phyloP scores from a whole-genome alignment of 495 filamentous ascomycete species.

The Xylaria sp. region DNA sequence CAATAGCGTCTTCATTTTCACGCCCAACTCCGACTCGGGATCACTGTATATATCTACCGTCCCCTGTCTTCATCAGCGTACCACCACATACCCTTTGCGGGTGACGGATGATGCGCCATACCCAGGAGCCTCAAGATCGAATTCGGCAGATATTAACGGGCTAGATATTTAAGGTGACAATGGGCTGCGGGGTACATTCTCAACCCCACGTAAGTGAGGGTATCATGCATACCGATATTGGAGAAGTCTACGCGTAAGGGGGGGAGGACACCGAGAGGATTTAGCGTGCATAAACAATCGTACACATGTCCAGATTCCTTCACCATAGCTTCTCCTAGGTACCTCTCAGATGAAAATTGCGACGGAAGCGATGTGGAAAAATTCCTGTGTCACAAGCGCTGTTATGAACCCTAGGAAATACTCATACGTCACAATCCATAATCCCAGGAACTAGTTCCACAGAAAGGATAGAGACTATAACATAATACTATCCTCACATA shows the following conservation, averaged over 20 bases:
- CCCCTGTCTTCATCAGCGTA: conserved; percentile 5
- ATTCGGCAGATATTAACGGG: conserved; percentile 13
- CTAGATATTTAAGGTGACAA: not conserved
- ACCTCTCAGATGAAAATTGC: not conserved
- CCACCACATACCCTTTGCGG: not conserved
- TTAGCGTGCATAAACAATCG: not conserved
- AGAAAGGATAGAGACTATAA: not conserved
- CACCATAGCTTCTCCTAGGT: not conserved
- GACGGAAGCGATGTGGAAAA: not conserved
- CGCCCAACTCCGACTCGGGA: not conserved
- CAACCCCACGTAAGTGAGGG: conserved; percentile 2
- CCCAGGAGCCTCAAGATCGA: not conserved
- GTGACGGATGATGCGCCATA: conserved; percentile 4
- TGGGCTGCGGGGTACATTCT: conserved; percentile 7
- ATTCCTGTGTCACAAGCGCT: no score
- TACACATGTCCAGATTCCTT: not conserved
- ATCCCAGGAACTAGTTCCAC: not conserved
- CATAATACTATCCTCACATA: conserved; percentile 19
- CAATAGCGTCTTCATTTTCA: conserved; percentile 1
- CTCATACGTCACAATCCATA: not conserved
- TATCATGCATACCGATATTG: not conserved
- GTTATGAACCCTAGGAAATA: not conserved
- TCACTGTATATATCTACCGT: conserved; percentile 11
- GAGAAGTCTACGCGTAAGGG: not conserved
- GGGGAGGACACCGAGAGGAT: not conserved